Conservation (phyloP, 805 yeast species). For the Wickerhamomyces chambardii region DNA sequence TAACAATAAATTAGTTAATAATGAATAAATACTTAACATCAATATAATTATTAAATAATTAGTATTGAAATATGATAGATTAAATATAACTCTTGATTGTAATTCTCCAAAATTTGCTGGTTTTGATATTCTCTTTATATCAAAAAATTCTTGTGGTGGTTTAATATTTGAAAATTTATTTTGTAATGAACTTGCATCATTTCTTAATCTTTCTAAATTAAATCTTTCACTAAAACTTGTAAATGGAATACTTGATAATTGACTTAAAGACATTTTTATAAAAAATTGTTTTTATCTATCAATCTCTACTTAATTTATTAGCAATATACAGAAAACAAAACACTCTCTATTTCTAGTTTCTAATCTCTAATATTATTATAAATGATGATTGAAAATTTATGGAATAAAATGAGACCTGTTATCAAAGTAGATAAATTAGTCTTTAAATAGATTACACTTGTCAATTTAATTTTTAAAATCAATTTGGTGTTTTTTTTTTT, state of each 20-base stretch:
- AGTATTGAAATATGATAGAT: conserved; percentile 78
- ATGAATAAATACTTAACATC: conserved; percentile 71
- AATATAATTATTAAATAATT: conserved; percentile 75
- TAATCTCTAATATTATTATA: too few species aligned
- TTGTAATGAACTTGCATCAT: conserved; percentile 46
- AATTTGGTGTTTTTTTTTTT: too few species aligned
- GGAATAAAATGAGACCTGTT: too few species aligned
- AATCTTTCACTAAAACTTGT: conserved; percentile 35
- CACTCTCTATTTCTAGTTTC: too few species aligned
- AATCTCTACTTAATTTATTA: too few species aligned
- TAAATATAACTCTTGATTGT: conserved; percentile 82
- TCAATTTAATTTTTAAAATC: too few species aligned
- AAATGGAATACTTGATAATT: conserved; percentile 28
- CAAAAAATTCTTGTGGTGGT: conserved; percentile 92
- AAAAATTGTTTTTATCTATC: conserved; percentile 2
- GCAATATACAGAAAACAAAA: too few species aligned
- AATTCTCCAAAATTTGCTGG: conserved; percentile 86
- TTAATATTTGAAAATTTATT: conserved; percentile 60
- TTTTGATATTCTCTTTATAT: conserved; percentile 78
- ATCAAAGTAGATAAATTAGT: too few species aligned
- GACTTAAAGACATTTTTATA: conserved; percentile 24
- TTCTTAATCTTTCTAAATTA: conserved; percentile 37
- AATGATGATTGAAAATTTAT: too few species aligned
- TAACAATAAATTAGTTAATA: conserved; percentile 77
- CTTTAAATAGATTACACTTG: too few species aligned